Base-by-base conservation (phyloP, 805 yeast genomes). In the Hanseniaspora thailandica region DNA sequence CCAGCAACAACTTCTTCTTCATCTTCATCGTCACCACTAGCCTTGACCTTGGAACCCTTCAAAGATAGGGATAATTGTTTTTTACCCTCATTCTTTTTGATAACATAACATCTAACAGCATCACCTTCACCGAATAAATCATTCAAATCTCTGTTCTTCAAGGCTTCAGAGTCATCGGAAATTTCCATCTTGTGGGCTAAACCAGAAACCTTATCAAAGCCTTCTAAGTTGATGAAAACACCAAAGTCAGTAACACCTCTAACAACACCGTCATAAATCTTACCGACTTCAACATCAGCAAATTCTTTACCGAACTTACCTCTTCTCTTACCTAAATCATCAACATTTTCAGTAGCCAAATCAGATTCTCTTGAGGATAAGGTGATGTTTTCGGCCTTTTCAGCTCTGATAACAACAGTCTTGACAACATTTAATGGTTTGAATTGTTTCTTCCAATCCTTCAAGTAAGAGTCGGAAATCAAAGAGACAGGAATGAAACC, bases 51-150 rank as follows among this genome's bases (percentile, higher is more conserved):
- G 3, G 96, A 85, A 2, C 97, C 97, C 71, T 88, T 90, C 89
- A 90, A 82, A 58, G 97, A 96, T 57, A 90, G 75, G 0, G 95
- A 81, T 20, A 90, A 63, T 63, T 84, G 89, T 56, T 81, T 82
- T 72, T 84, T 87, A 10, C 72, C 78, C 1, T 59, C 54, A 61
- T 84, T 81, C 31, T 82, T 71, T 30, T 72, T 76, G 59, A 89
- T 71, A 36, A 90, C 74, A 69, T 83, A 84, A 34, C 86, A 95
- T 69, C 86, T 86, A 43, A 90, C 97, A 57, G 83, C 75, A 64
- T 90, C 97, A 58, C 97, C 97, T 61, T 79, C 86, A 52, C 84
- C 82, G 66, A 90, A 90, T 55, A 90, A 73, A 13, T 80, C 71
- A 43, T 72, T 63, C 26, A 84, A 66, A 60, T 87, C 79, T 38